Percentiles rank a stretch among this genome's conserved stretches.
Evolutionary conservation across 1,284 basidiomycete species (phyloP).

Genomic region (Kalmanozyma brasiliensis): DNA sequence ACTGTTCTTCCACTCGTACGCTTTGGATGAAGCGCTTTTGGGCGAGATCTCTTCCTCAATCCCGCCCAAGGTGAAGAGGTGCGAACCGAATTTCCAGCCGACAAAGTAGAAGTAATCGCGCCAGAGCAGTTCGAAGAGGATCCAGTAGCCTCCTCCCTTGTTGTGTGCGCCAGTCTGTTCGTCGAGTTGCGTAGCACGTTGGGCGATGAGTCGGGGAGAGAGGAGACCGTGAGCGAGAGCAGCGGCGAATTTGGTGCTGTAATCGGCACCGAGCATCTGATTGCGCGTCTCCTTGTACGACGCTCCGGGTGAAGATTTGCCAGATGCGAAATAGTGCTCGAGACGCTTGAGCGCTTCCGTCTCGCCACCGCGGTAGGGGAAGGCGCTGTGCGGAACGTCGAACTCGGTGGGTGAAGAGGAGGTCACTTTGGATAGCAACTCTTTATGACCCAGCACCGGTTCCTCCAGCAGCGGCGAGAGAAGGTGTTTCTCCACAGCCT

Average conservation of each 20-base stretch:
- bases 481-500: slow-evolving; percentile 36
- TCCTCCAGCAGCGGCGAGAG: slow-evolving; percentile 48
- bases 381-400: slow-evolving; percentile 41
- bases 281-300: slow-evolving; percentile 60
- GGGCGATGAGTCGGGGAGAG: slow-evolving; percentile 53
- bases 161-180: slow-evolving; percentile 3
- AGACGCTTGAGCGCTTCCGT: slow-evolving; percentile 51
- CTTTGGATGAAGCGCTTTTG: slow-evolving; percentile 37
- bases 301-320: slow-evolving; percentile 26
- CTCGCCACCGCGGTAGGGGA: slow-evolving; percentile 60
- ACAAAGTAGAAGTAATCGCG: slow-evolving; percentile 70
- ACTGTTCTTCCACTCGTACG: slow-evolving; percentile 52
- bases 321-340: slow-evolving; percentile 50
- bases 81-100: slow-evolving; percentile 51
- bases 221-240: slow-evolving; percentile 56
- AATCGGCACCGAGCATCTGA: slow-evolving; percentile 54
- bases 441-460: slow-evolving; percentile 35
- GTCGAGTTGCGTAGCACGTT: slow-evolving; percentile 49
- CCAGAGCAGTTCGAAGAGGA: slow-evolving; percentile 63
- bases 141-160: slow-evolving; percentile 60
- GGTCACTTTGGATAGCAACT: slow-evolving; percentile 28
- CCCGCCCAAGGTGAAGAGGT: slow-evolving; percentile 55
- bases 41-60: slow-evolving; percentile 52
- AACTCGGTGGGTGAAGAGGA: background rate
- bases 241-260: slow-evolving; percentile 59